Percentiles rank a stretch among this genome's conserved stretches.
These are phyloP conservation scores for Pulicaria dysenterica DNA, from an alignment of 129 eudicot species.

Conservation along the genomic window DNA sequence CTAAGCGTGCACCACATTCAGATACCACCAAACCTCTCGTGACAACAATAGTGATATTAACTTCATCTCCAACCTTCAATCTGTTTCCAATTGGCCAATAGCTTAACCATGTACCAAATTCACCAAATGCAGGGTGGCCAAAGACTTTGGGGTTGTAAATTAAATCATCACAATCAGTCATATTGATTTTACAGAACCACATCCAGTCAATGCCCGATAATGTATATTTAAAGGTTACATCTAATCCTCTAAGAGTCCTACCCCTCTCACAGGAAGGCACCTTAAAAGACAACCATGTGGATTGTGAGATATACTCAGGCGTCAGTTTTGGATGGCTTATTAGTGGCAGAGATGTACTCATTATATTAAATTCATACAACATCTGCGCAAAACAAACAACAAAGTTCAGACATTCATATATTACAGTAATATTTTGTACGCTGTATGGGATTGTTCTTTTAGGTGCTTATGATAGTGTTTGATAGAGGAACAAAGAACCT, in stretches of 20 bases:
- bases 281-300: not conserved
- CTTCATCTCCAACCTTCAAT: constrained; percentile 16
- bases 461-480: no score
- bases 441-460: no score
- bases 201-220: not conserved
- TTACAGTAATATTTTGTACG: not conserved
- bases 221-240: constrained; percentile 9
- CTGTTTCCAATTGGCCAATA: constrained; percentile 34
- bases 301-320: not conserved
- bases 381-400: not conserved
- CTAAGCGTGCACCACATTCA: no score
- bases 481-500: not conserved
- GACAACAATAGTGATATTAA: constrained; percentile 19
- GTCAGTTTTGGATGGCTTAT: no score
- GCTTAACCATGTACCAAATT: constrained; percentile 36
- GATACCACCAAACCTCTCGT: no score
- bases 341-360: constrained; percentile 15
- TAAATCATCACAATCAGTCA: constrained; percentile 8
- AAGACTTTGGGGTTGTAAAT: constrained; percentile 30
- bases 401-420: constrained; percentile 5
- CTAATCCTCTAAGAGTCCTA: constrained; percentile 1
- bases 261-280: constrained; percentile 12
- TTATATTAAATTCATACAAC: no score
- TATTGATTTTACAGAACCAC: constrained; percentile 4
- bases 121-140: constrained; percentile 28